Evolutionary conservation across 495 filamentous ascomycete genomes (phyloP).

Genomic region (Penicillium steckii): DNA sequence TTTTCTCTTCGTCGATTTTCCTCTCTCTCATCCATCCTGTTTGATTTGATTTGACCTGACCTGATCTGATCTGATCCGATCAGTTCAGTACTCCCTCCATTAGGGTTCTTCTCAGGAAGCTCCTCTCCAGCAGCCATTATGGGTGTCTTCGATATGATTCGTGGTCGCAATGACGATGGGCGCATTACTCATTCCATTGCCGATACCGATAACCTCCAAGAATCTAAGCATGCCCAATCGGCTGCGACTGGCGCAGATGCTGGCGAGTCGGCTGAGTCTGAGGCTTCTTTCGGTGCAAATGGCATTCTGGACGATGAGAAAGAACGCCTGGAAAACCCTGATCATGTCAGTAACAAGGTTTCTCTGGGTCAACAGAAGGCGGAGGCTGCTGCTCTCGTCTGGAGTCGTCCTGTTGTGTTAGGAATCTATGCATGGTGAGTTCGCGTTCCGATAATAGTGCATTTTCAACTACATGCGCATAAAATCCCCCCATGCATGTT

Average conservation of each 20-base stretch:
- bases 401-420: constrained; percentile 32
- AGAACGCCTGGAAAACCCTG: constrained; percentile 19
- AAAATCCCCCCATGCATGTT: too few relatives aligned
- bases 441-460: not conserved
- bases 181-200: not conserved
- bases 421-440: constrained; percentile 41
- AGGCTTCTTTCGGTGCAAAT: constrained; percentile 3
- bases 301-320: constrained; percentile 27
- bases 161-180: constrained; percentile 6
- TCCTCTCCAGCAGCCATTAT: not conserved
- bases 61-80: too few relatives aligned
- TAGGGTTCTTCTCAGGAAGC: not conserved
- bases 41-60: too few relatives aligned
- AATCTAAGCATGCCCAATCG: constrained; percentile 2
- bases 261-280: not conserved
- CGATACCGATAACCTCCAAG: not conserved
- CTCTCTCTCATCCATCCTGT: not conserved
- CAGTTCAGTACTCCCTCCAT: too few relatives aligned
- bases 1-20: too few relatives aligned
- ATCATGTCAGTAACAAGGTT: constrained; percentile 26
- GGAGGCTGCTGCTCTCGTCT: constrained; percentile 44
- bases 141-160: constrained; percentile 10
- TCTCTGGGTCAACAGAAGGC: constrained; percentile 40
- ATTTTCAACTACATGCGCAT: constrained; percentile 16
- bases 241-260: not conserved